phyloP scores from a whole-genome alignment of 129 eudicot genomes.

The Artemisia tridentata region DNA sequence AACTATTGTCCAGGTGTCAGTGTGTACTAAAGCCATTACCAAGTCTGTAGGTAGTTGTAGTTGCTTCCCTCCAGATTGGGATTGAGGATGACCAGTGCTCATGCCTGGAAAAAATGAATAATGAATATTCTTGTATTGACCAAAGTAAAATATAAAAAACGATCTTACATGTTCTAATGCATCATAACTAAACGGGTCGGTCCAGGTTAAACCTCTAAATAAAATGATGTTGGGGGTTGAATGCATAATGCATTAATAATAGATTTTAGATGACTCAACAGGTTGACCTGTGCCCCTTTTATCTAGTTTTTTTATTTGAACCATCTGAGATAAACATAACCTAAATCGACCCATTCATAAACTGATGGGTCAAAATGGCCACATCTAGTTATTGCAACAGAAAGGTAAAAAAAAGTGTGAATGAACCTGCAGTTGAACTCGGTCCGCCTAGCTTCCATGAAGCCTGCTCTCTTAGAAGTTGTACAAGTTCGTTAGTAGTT shows the following conservation, averaged over 20 bases:
- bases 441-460: constrained; percentile 38
- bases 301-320: neutral
- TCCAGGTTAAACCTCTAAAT: neutral
- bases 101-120: constrained; percentile 20
- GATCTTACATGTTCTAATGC: neutral
- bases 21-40: constrained; percentile 29
- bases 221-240: neutral
- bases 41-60: constrained; percentile 34
- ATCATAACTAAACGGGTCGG: neutral
- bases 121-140: constrained; percentile 5
- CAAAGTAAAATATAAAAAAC: neutral
- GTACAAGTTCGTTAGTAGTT: constrained; percentile 64
- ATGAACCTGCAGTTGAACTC: constrained; percentile 35
- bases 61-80: constrained; percentile 39
- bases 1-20: neutral
- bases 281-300: neutral
- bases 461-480: constrained; percentile 69
- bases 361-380: neutral
- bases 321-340: constrained; percentile 4
- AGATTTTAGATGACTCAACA: neutral
- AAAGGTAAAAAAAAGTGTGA: neutral
- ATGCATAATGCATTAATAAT: neutral
- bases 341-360: neutral
- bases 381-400: neutral
- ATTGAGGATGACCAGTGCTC: constrained; percentile 23